phyloP scores from a whole-genome alignment of 2,329 filamentous ascomycete species.

The Fusarium metavorans region DNA sequence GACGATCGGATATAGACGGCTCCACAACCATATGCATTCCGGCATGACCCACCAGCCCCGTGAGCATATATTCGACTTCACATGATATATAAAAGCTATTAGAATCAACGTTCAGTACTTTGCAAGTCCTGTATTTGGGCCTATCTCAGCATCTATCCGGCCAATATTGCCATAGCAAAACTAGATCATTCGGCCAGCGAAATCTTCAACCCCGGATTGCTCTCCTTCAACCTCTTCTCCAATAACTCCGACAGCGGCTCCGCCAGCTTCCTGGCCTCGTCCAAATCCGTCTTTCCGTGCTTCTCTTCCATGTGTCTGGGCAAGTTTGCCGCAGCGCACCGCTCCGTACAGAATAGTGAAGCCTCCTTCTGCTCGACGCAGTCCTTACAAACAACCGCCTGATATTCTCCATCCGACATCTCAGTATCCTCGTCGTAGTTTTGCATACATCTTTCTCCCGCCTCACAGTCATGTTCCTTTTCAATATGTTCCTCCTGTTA shows the following conservation, averaged over 20 bases:
- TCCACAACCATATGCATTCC: neutral
- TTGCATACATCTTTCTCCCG: constrained; percentile 55
- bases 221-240: constrained; percentile 45
- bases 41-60: constrained; percentile 1
- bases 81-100: neutral
- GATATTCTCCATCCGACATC: constrained; percentile 50
- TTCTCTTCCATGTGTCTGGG: constrained; percentile 52
- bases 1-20: constrained; percentile 24
- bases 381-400: constrained; percentile 55
- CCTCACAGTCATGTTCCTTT: constrained; percentile 56
- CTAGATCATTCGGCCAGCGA: constrained; percentile 24
- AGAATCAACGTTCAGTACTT: neutral
- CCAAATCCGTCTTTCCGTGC: constrained; percentile 44
- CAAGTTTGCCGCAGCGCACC: constrained; percentile 58
- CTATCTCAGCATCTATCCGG: neutral
- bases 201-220: constrained; percentile 51
- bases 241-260: constrained; percentile 41
- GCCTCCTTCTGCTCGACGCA: constrained; percentile 54
- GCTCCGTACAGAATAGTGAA: constrained; percentile 55
- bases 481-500: constrained; percentile 54
- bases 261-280: constrained; percentile 39
- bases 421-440: constrained; percentile 54
- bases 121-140: neutral
- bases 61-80: neutral
- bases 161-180: neutral